Conservation (phyloP, 148 eudicot species). For the Fagopyrum tataricum region DNA sequence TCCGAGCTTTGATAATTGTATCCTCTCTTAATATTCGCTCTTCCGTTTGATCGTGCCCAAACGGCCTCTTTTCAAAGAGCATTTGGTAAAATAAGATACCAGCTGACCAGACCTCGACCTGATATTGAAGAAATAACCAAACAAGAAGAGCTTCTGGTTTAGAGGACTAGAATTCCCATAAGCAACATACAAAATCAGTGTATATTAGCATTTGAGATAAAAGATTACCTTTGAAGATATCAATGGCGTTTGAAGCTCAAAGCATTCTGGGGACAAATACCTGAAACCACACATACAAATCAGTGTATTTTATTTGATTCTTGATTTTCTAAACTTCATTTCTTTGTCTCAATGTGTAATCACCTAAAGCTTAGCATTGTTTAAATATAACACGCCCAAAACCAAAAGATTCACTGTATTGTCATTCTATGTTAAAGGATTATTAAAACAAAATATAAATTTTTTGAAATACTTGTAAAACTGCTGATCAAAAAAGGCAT, state of each 20-base stretch:
- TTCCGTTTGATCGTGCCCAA: constrained; percentile 95
- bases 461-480: too few relatives aligned
- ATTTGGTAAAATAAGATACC: constrained; percentile 95
- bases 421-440: too few relatives aligned
- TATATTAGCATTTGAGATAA: neutral
- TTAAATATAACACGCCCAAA: too few relatives aligned
- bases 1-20: constrained; percentile 92
- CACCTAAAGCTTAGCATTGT: too few relatives aligned
- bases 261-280: constrained; percentile 99
- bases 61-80: constrained; percentile 95
- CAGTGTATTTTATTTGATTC: too few relatives aligned
- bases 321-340: too few relatives aligned
- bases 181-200: neutral
- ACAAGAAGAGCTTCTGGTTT: neutral
- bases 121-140: constrained; percentile 17
- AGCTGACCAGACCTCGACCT: constrained; percentile 99
- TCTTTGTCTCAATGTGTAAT: too few relatives aligned
- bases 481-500: too few relatives aligned
- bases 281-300: constrained; percentile 33
- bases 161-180: neutral
- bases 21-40: constrained; percentile 96
- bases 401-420: too few relatives aligned
- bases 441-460: too few relatives aligned
- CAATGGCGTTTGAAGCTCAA: constrained; percentile 87
- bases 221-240: constrained; percentile 82